Conservation (phyloP, 805 yeast species). For the Schwanniomyces polymorphus region DNA sequence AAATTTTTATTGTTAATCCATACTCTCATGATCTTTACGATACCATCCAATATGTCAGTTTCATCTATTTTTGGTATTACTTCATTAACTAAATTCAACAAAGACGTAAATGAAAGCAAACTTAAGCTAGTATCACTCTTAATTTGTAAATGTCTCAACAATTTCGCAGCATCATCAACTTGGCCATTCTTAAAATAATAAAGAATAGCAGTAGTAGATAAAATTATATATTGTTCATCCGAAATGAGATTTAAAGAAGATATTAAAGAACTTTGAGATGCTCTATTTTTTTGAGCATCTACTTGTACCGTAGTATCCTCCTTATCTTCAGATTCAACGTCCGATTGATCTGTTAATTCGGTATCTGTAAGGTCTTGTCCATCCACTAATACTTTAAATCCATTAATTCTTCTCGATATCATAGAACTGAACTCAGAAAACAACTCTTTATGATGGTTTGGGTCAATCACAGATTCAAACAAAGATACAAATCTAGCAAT, state of each 20-base stretch:
- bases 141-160: conserved; percentile 25
- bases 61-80: conserved; percentile 18
- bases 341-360: conserved; percentile 14
- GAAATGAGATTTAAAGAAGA: conserved; percentile 29
- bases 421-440: conserved; percentile 16
- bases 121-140: conserved; percentile 17
- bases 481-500: conserved; percentile 16
- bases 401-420: conserved; percentile 17
- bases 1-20: conserved; percentile 31
- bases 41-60: conserved; percentile 24
- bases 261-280: conserved; percentile 21
- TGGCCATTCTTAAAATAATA: conserved; percentile 20
- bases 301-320: conserved; percentile 3
- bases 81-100: conserved; percentile 20
- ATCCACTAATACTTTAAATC: conserved; percentile 18
- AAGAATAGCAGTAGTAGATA: conserved; percentile 24
- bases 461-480: conserved; percentile 22
- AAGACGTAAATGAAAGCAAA: conserved; percentile 31
- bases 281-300: neutral
- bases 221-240: conserved; percentile 34
- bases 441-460: conserved; percentile 11
- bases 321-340: conserved; percentile 13
- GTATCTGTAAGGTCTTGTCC: conserved; percentile 34
- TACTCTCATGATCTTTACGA: conserved; percentile 21
- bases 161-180: conserved; percentile 14